These are phyloP conservation scores for Metschnikowia anglica DNA, from an alignment of 805 yeast species.

Conservation along the genomic window DNA sequence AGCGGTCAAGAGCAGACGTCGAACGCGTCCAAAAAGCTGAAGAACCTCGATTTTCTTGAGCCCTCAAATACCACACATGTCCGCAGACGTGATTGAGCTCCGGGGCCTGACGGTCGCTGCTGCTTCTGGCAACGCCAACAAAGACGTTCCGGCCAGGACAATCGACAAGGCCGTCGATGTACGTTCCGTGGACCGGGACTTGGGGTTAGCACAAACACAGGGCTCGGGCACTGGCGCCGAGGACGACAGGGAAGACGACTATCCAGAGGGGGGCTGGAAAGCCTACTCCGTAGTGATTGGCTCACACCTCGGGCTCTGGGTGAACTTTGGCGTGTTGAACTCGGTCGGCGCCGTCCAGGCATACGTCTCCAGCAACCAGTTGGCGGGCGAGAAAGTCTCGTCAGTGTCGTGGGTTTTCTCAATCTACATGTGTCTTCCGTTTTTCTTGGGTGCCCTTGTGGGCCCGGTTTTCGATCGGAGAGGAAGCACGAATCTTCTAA, in stretches of 20 bases:
- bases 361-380: slow-evolving; percentile 53
- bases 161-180: too few species aligned
- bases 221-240: not conserved
- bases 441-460: slow-evolving; percentile 30
- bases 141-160: too few species aligned
- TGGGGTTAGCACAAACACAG: too few species aligned
- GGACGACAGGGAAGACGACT: slow-evolving; percentile 10
- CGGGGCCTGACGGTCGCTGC: too few species aligned
- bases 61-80: too few species aligned
- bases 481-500: slow-evolving; percentile 50
- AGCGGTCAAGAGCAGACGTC: too few species aligned
- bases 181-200: too few species aligned
- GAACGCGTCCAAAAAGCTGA: too few species aligned
- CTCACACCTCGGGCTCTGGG: slow-evolving; percentile 53
- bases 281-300: slow-evolving; percentile 62
- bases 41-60: too few species aligned
- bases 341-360: slow-evolving; percentile 63
- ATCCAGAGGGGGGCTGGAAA: slow-evolving; percentile 59
- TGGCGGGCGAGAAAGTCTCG: slow-evolving; percentile 44
- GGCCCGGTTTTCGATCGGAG: slow-evolving; percentile 65
- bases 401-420: slow-evolving; percentile 67
- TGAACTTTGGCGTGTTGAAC: slow-evolving; percentile 56
- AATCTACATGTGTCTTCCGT: slow-evolving; percentile 48
- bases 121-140: too few species aligned
- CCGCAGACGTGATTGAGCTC: too few species aligned